A percentile compares a stretch with the other conserved stretches of the same genome.
Conservation (phyloP, 2,329 filamentous ascomycete genomes). For the Scedosporium apiospermum region DNA sequence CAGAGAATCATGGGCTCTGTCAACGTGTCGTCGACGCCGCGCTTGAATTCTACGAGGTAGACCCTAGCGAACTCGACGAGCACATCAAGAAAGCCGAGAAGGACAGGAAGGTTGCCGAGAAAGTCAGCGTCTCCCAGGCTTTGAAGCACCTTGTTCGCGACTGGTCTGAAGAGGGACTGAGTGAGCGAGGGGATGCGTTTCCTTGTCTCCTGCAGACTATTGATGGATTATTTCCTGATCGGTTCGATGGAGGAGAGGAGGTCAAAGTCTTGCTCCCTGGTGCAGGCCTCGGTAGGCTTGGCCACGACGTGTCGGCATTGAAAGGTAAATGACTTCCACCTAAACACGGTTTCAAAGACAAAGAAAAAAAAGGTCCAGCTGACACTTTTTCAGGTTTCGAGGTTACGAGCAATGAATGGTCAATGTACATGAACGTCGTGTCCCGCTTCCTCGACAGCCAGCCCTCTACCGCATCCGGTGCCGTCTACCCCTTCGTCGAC, state of each 20-base stretch:
- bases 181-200: slow-evolving; percentile 35
- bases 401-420: slow-evolving; percentile 49
- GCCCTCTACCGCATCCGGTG: slow-evolving; percentile 14
- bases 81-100: slow-evolving; percentile 29
- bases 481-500: slow-evolving; percentile 43
- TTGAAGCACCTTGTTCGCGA: slow-evolving; percentile 50
- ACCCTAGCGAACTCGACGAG: slow-evolving; percentile 30
- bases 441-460: slow-evolving; percentile 37
- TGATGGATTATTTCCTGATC: slow-evolving; percentile 19
- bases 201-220: slow-evolving; percentile 26
- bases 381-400: slow-evolving; percentile 24
- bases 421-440: slow-evolving; percentile 45
- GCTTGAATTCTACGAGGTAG: slow-evolving; percentile 35
- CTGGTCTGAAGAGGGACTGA: slow-evolving; percentile 38
- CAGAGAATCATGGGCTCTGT: slow-evolving; percentile 34
- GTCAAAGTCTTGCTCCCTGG: slow-evolving; percentile 40
- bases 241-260: slow-evolving; percentile 2
- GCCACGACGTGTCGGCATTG: slow-evolving; percentile 37
- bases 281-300: slow-evolving; percentile 41
- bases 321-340: slow-evolving; percentile 17
- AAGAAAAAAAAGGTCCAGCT: not conserved
- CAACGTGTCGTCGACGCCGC: slow-evolving; percentile 33
- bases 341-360: not conserved
- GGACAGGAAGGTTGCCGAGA: slow-evolving; percentile 29
- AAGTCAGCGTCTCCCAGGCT: slow-evolving; percentile 38